Base-by-base conservation (phyloP, 345 rosid genomes). In the Salix arbutifolia region DNA sequence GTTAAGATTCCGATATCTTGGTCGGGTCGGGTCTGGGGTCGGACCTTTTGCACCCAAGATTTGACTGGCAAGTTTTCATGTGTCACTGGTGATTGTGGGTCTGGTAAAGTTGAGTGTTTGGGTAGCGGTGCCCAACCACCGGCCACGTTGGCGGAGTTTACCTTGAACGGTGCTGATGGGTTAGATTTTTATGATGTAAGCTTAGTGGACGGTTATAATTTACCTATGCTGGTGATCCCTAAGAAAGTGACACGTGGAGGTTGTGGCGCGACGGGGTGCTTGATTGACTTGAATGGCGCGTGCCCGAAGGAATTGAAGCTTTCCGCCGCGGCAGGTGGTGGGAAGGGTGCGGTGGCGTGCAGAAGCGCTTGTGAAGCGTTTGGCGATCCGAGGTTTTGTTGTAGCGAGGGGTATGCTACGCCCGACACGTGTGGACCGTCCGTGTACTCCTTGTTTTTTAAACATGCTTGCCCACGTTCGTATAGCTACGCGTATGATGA, bases 311-410 rank as follows among this genome's bases (percentile, higher is more conserved):
- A 89, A 58, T 72, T 95, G 38, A 86, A 75, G 62, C 62, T 90
- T 80, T 18, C n/a, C 56, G 84, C 85, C 77, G 86, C 30, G 16
- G 64, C 71, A 19, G 42, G 70, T 16, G 42, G 73, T 13, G 37
- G 37, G 37, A 64, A 35, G 9, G 61, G 71, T 8, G 78, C 82
- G 7, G 87, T 90, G 2, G 98, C 89, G 2, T 95, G 98, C 69
- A 84, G 91, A 64, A 91, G 99, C 89, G 97, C 99, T 76, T 93
- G 99, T 66, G 97, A 93, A 78, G 97, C 96, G 2, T 95, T 93
- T 25, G 88, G 84, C 1, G 91, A 91, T 26, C 98, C 92, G 0
- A 69, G 84, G 61, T 91, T 87, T 52, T 93, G 97, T 73, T 95
- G 97, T 62, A 93, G 94, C 69, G 96, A 82, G 42, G 91, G 85